A percentile compares a stretch with the other conserved stretches of the same genome.
Conservation (phyloP, 1,284 basidiomycete genomes). For the Tetrapyrgos nigripes region DNA sequence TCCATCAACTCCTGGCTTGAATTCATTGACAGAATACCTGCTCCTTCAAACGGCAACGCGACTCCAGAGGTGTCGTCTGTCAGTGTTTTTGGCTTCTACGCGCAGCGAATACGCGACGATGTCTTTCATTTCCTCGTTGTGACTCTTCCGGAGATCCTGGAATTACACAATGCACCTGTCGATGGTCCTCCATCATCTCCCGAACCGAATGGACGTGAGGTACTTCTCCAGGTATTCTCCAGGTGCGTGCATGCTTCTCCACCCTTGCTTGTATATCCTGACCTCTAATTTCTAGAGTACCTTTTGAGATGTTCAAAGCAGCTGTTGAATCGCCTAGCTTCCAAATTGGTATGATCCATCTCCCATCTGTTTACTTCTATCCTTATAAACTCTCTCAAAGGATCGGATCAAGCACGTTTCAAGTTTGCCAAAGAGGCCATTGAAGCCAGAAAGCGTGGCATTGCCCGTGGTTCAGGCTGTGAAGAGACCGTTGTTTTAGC, state of each 20-base stretch:
- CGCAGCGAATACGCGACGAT: constrained; percentile 69
- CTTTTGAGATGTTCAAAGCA: constrained; percentile 83
- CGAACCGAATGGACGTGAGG: constrained; percentile 59
- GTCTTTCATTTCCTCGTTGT: constrained; percentile 80
- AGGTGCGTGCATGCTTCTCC: not conserved
- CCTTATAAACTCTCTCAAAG: constrained; percentile 38
- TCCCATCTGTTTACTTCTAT: constrained; percentile 12
- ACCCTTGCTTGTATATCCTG: not conserved
- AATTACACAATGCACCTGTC: constrained; percentile 39
- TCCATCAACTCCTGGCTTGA: constrained; percentile 79
- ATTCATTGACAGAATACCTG: constrained; percentile 70
- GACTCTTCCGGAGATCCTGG: constrained; percentile 70
- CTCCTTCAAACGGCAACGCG: constrained; percentile 56
- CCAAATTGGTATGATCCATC: constrained; percentile 67
- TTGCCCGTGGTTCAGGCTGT: constrained; percentile 64
- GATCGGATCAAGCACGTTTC: constrained; percentile 85
- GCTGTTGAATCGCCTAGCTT: constrained; percentile 79
- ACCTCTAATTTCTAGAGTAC: constrained; percentile 49
- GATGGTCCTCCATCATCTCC: constrained; percentile 41
- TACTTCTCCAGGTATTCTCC: constrained; percentile 74
- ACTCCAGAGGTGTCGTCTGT: constrained; percentile 58
- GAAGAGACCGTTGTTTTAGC: constrained; percentile 89
- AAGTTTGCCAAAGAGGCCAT: constrained; percentile 90
- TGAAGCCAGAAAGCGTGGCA: constrained; percentile 75
- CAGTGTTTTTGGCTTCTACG: constrained; percentile 75